Evolutionary conservation across 169 alveolate genomes (phyloP), one percentile per base, ranked within the genome.

Genomic region (Plasmodium sp.): DNA sequence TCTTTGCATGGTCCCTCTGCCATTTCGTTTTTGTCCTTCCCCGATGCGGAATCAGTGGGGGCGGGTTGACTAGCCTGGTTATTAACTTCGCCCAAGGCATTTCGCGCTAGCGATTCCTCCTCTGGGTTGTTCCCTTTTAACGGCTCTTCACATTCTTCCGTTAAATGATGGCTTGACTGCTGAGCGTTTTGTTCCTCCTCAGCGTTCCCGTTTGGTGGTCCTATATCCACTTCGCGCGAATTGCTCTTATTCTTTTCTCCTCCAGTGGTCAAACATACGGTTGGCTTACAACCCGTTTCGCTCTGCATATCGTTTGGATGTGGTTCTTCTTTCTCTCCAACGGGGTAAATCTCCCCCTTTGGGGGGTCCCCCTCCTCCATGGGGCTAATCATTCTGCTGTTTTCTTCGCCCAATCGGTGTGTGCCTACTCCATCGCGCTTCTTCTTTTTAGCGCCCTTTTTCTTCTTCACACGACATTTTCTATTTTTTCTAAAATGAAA

Each of bases 1-100:
- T 81, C 83, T 88, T 80, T 88, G 80, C 22, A 58, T 62, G 56
- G 51, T 2, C 74, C 90, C 83, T 80, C 94, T 43, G 33, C n/a
- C 31, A 48, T 34, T 58, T 71, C 91, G 81, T 45, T 27, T 51
- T 86, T 75, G 12, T 54, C 43, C 67, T 58, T 56, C 41, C 45
- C 56, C n/a, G 12, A 36, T 56, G 27, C 39, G 39, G 39, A 45
- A 22, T 18, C 86, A 81, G 36, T 45, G 33, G 3, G 58, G 33
- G 3, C 36, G 34, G 41, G 33, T 74, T 51, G 36, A 31, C 7
- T 67, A 2, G 27, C n/a, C 7, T 67, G 43, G 3, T 67, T 67
- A 67, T 67, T 67, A 18, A 27, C 27, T 10, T 48, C 56, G 41
- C 39, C 67, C 33, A n/a, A 18, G 31, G 54, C 9, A n/a, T 82